Percentiles rank a stretch among this genome's conserved stretches.
Conservation (phyloP, 2,329 filamentous ascomycete genomes). For the Acephala macrosclerotiorum region DNA sequence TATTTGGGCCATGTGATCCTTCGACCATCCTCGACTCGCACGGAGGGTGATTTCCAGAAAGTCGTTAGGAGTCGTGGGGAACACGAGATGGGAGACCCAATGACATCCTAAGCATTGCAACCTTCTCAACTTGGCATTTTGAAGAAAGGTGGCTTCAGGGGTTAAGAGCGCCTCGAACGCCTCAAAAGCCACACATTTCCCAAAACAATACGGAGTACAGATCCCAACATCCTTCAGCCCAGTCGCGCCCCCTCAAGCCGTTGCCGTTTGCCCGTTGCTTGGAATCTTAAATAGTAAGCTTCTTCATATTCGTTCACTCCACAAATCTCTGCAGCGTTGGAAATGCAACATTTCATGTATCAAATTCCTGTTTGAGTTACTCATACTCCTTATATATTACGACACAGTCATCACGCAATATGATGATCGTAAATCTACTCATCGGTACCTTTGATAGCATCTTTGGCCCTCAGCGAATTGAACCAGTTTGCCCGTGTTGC, state of each 20-base stretch:
- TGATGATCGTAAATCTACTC: no score
- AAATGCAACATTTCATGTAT: no score
- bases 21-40: neutral
- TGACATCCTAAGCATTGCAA: neutral
- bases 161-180: neutral
- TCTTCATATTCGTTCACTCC: neutral
- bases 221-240: neutral
- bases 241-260: neutral
- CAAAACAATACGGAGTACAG: neutral
- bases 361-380: neutral
- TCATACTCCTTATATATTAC: neutral
- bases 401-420: neutral
- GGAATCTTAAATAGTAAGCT: neutral
- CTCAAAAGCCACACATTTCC: neutral
- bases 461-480: neutral
- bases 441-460: neutral
- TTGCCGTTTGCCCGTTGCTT: neutral
- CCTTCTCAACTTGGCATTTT: neutral
- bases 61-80: neutral
- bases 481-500: neutral
- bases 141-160: neutral
- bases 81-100: neutral
- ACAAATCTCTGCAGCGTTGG: no score
- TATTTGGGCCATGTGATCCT: neutral
- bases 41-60: neutral